Conservation (phyloP, 2,329 filamentous ascomycete species). For the Chaetomium olivaceum region DNA sequence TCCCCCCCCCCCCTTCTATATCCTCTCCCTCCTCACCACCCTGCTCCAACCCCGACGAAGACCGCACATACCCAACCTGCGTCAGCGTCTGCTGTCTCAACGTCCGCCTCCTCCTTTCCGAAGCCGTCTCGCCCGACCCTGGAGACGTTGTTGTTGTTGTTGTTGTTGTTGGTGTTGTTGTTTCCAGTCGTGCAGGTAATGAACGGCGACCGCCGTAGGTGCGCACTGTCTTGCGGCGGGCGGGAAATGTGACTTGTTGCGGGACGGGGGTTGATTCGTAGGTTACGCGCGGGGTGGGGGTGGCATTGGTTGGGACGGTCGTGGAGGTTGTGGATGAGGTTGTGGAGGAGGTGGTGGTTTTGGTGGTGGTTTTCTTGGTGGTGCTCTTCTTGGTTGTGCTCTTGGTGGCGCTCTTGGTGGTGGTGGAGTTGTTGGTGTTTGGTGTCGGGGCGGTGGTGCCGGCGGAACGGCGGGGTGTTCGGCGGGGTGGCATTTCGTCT, state of each 20-base stretch:
- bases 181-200: slow-evolving; percentile 14
- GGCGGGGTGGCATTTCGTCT: neutral
- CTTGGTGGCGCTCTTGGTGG: neutral
- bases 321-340: neutral
- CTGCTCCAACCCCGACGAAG: slow-evolving; percentile 7
- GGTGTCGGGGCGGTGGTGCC: neutral
- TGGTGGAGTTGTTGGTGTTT: neutral
- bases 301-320: neutral
- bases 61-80: slow-evolving; percentile 36
- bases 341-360: neutral
- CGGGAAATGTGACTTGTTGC: slow-evolving; percentile 38
- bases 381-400: neutral
- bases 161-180: neutral
- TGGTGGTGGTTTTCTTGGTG: neutral
- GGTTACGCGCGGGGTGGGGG: slow-evolving; percentile 17
- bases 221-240: slow-evolving; percentile 32
- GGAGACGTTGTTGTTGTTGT: neutral
- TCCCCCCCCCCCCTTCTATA: slow-evolving; percentile 14
- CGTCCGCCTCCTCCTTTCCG: neutral
- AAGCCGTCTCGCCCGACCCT: neutral
- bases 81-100: slow-evolving; percentile 40
- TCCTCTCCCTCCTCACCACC: slow-evolving; percentile 1
- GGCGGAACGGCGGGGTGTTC: neutral
- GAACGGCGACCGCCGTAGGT: slow-evolving; percentile 34
- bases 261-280: slow-evolving; percentile 34